Conservation (phyloP, 179 eudicot genomes). For the Beta macrorhiza region DNA sequence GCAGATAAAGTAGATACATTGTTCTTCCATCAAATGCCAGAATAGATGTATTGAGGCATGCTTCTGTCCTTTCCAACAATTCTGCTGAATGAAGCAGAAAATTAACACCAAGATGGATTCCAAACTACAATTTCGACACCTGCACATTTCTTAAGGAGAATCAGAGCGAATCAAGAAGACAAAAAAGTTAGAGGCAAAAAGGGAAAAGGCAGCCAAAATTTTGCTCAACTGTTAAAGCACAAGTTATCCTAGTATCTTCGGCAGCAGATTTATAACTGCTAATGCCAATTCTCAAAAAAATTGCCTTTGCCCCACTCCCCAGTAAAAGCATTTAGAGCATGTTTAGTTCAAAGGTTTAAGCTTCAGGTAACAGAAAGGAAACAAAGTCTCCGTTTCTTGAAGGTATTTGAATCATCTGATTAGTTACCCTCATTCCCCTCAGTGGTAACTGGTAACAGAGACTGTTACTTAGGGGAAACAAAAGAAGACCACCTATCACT, state of each 20-base stretch:
- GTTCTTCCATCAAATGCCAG: not conserved
- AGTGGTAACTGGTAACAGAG: too few relatives aligned
- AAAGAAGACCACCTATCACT: too few relatives aligned
- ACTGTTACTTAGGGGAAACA: too few relatives aligned
- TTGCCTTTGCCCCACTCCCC: not conserved
- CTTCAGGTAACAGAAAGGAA: too few relatives aligned
- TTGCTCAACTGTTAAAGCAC: not conserved
- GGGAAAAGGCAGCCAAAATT: not conserved
- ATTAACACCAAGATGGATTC: not conserved
- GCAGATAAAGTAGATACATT: not conserved
- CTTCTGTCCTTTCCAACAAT: not conserved
- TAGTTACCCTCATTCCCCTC: too few relatives aligned
- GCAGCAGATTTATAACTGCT: not conserved
- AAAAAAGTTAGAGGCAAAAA: not conserved
- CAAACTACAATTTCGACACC: not conserved
- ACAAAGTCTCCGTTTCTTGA: too few relatives aligned
- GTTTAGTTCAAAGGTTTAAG: too few relatives aligned
- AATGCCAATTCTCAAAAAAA: not conserved
- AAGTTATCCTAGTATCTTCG: not conserved
- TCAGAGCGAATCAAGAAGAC: not conserved
- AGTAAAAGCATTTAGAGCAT: not conserved
- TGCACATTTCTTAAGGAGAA: not conserved
- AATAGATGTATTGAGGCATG: not conserved
- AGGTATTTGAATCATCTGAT: too few relatives aligned
- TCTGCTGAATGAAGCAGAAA: not conserved